Evolutionary conservation across 1,139 yeast species (phyloP).

Genomic region (Hansenula lynferdii): DNA sequence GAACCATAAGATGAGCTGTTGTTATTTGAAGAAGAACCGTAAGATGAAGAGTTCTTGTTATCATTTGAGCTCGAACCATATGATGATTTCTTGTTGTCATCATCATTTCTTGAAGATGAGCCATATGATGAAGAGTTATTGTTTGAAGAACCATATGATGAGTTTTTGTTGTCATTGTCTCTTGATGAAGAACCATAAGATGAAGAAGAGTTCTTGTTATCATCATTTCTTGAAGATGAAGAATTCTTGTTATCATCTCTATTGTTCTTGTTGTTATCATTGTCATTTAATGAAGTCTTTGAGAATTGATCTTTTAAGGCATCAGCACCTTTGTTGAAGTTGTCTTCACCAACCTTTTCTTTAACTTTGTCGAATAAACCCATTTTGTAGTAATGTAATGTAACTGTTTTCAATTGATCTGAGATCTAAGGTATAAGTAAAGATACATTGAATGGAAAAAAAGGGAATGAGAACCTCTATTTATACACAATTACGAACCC

Average conservation of each 20-base stretch:
- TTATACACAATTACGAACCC: too few relatives aligned
- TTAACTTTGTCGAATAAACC: conserved; percentile 29
- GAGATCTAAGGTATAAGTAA: too few relatives aligned
- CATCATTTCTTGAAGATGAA: too few relatives aligned
- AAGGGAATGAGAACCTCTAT: not conserved
- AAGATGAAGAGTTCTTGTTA: too few relatives aligned
- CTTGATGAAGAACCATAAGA: too few relatives aligned
- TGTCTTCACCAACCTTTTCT: conserved; percentile 22
- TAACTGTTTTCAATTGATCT: too few relatives aligned
- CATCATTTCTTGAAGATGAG: conserved; percentile 14
- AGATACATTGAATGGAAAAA: not conserved
- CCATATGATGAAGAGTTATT: conserved; percentile 18
- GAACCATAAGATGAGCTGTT: too few relatives aligned
- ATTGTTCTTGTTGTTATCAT: conserved; percentile 8
- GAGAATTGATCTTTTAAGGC: conserved; percentile 21
- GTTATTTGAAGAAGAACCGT: too few relatives aligned
- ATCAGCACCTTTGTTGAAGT: conserved; percentile 21
- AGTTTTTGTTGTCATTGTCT: conserved; percentile 9
- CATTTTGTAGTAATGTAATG: conserved; percentile 19
- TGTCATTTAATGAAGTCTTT: conserved; percentile 19
- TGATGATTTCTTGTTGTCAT: too few relatives aligned
- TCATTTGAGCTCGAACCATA: too few relatives aligned
- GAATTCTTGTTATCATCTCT: conserved; percentile 7
- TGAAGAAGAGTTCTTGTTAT: conserved; percentile 14
- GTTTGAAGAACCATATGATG: conserved; percentile 17